phyloP scores from a whole-genome alignment of 352 stramenopile species.

The Pythium apleroticum region DNA sequence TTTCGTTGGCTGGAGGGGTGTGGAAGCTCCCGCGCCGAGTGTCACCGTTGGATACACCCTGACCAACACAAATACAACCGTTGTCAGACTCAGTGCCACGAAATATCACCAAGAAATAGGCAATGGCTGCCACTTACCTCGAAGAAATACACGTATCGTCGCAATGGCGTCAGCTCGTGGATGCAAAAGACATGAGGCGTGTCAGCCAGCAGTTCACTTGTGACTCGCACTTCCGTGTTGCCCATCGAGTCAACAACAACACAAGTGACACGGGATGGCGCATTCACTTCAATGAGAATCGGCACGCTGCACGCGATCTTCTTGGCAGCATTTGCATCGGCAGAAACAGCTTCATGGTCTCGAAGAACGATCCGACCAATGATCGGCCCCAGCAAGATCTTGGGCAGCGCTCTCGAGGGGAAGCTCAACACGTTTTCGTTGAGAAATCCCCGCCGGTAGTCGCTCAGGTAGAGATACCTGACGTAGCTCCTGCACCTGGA shows the following conservation, averaged over 20 bases:
- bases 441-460: slow-evolving; percentile 50
- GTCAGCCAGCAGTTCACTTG: slow-evolving; percentile 30
- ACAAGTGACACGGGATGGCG: slow-evolving; percentile 50
- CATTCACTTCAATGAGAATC: slow-evolving; percentile 70
- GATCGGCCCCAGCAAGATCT: slow-evolving; percentile 52
- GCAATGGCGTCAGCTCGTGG: slow-evolving; percentile 41
- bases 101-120: too few species aligned
- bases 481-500: slow-evolving; percentile 19
- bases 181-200: slow-evolving; percentile 52
- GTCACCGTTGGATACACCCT: slow-evolving; percentile 62
- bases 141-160: slow-evolving; percentile 70
- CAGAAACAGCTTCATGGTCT: not conserved
- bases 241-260: slow-evolving; percentile 61
- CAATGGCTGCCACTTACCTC: slow-evolving; percentile 32
- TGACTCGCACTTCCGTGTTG: slow-evolving; percentile 48
- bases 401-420: slow-evolving; percentile 38
- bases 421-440: slow-evolving; percentile 60
- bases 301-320: slow-evolving; percentile 31
- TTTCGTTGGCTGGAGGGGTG: slow-evolving; percentile 33
- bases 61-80: not conserved
- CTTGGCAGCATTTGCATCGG: too few species aligned
- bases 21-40: slow-evolving; percentile 59
- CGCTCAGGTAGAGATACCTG: slow-evolving; percentile 55
- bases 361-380: slow-evolving; percentile 45
- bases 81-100: not conserved